A percentile compares a stretch with the other conserved stretches of the same genome.
These are phyloP conservation scores for Reticulascus tulasneorum DNA, from an alignment of 2,329 filamentous ascomycete genomes.

Conservation along the genomic window DNA sequence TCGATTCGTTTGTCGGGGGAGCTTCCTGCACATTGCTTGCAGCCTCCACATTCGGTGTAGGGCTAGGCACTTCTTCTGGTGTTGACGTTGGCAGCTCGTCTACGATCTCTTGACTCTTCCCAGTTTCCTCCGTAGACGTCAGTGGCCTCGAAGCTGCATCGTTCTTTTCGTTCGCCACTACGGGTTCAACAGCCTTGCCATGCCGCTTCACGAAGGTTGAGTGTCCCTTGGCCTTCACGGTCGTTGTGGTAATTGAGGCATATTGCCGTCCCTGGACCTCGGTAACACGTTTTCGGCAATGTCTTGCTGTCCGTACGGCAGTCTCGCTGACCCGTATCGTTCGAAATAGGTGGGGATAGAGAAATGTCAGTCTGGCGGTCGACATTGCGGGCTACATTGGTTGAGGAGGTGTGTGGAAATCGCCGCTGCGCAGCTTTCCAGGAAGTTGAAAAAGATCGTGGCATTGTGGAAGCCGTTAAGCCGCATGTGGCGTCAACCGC, in stretches of 20 bases:
- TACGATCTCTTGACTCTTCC: conserved; percentile 12
- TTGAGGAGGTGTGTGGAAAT: neutral
- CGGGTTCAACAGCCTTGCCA: conserved; percentile 59
- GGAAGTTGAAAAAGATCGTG: neutral
- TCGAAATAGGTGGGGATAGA: conserved; percentile 65
- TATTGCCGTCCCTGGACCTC: conserved; percentile 21
- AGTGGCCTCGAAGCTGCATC: conserved; percentile 14
- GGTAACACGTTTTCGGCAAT: conserved; percentile 25
- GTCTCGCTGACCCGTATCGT: conserved; percentile 42
- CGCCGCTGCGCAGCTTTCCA: conserved; percentile 1
- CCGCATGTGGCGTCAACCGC: too few relatives aligned
- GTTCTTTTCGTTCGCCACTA: conserved; percentile 25
- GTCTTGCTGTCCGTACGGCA: conserved; percentile 33
- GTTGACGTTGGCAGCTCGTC: conserved; percentile 4
- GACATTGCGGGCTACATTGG: conserved; percentile 47
- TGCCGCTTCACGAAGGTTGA: conserved; percentile 50
- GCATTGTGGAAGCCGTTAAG: too few relatives aligned
- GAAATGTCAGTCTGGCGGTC: conserved; percentile 58
- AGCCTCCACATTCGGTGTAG: conserved; percentile 1
- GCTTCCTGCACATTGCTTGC: neutral
- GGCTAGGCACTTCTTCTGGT: neutral
- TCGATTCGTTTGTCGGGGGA: neutral
- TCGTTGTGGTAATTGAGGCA: conserved; percentile 29
- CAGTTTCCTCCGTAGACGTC: conserved; percentile 3
- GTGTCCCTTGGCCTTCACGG: conserved; percentile 32